These are phyloP conservation scores for Primulina eburnea DNA, from an alignment of 257 asterid species.

Conservation along the genomic window DNA sequence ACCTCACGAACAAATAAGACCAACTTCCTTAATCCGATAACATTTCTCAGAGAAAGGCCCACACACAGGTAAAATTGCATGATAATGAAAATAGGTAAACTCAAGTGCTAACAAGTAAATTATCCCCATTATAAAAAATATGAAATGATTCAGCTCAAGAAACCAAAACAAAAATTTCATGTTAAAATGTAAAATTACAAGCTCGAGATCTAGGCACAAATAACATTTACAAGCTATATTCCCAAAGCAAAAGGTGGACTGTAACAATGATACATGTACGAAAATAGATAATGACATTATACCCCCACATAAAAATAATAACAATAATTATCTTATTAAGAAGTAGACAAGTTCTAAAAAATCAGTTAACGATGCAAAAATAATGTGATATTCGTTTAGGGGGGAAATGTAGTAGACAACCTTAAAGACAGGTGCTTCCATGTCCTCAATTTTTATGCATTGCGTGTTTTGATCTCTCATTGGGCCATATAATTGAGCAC, in stretches of 20 bases:
- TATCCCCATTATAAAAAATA: too few relatives aligned
- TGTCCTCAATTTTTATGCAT: constrained; percentile 67
- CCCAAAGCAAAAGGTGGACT: neutral
- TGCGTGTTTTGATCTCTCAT: constrained; percentile 81
- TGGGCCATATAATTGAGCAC: constrained; percentile 93
- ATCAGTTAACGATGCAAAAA: neutral
- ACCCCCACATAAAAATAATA: neutral
- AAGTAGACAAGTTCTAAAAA: too few relatives aligned
- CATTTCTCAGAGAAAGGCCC: too few relatives aligned
- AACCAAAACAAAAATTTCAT: neutral
- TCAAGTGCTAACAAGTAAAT: too few relatives aligned
- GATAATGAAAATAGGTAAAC: too few relatives aligned
- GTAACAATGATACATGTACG: neutral
- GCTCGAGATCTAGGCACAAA: neutral
- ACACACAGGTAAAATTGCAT: too few relatives aligned
- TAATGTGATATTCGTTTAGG: neutral
- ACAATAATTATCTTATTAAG: neutral
- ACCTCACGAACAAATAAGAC: too few relatives aligned
- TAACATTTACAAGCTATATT: neutral
- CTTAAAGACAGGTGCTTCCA: constrained; percentile 90
- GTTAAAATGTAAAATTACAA: neutral
- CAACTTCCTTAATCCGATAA: too few relatives aligned
- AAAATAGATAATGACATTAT: neutral
- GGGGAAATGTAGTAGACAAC: constrained; percentile 30
- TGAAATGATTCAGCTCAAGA: neutral